Base-by-base conservation (phyloP, 192 early-diverging fungal species). In the Coemansia sp. region DNA sequence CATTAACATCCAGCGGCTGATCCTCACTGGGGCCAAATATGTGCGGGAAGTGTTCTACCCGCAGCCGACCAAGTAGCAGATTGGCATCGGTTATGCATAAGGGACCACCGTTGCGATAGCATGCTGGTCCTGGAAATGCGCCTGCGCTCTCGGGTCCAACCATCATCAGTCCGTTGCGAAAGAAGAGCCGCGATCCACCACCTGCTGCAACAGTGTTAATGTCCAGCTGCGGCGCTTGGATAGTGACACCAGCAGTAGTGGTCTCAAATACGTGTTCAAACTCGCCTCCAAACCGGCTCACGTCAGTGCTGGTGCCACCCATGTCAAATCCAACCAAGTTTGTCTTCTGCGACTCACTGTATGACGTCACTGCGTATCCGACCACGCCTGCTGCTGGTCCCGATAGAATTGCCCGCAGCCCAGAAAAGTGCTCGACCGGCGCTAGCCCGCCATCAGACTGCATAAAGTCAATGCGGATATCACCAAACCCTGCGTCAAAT, bases 121-220 rank as follows among this genome's bases (percentile, higher is more conserved):
- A 98, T 5, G 92, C 91, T 12, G 97, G 97, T 0, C 97, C 97
- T 8, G 97, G 97, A 72, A 96, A 88, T 7, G 95, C 94, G 41
- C 92, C 87, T 0, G 93, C 94, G 68, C 93, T 95, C 83, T 92
- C 89, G 48, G 91, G 91, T 3, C 96, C 97, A 4, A 98, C 97
- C 6, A 86, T 86, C 85, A 96, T 95, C 76, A 97, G 89, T 12
- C 94, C 95, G 60, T 94, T 96, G 23, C 90, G 80, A 79, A 93
- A 98, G 67, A 93, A 94, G 49, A 98, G 82, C 15, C 89, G 85
- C 19, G 94, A 96, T 4, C 94, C 94, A 22, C 97, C 97, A 24
- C 97, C 97, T 5, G 97, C 97, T 9, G 97, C 97, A 17, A 98
- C 93, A 2, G 95, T 97, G 75, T 91, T 89, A 54, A 98, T 98